A percentile compares a stretch with the other conserved stretches of the same genome.
Conservation (phyloP, 2,329 filamentous ascomycete genomes). For the Teratosphaeria zuluensis region DNA sequence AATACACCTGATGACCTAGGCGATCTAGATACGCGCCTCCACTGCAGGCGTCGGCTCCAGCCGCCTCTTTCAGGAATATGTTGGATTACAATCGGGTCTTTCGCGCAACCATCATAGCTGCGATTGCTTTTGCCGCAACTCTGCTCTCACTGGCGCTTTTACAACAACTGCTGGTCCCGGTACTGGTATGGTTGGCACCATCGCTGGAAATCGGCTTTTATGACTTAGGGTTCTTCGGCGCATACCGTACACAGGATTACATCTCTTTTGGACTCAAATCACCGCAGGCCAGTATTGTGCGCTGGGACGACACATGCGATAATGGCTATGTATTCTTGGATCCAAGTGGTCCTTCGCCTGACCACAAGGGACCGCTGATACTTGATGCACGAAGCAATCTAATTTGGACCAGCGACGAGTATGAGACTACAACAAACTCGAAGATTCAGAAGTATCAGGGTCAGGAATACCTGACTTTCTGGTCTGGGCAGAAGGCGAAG, state of each 20-base stretch:
- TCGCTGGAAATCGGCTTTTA: conserved; percentile 19
- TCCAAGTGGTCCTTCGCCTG: conserved; percentile 21
- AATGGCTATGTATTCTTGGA: conserved; percentile 21
- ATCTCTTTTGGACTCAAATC: conserved; percentile 19
- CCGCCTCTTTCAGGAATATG: not conserved
- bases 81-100: not conserved
- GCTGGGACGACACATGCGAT: conserved; percentile 24
- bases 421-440: conserved; percentile 21
- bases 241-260: conserved; percentile 19
- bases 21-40: not conserved
- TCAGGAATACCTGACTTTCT: conserved; percentile 29
- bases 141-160: conserved; percentile 4
- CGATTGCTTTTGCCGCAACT: not conserved
- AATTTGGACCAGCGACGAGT: conserved; percentile 26
- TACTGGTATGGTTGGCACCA: conserved; percentile 21
- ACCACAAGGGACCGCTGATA: conserved; percentile 26
- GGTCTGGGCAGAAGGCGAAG: conserved; percentile 27
- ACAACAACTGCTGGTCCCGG: conserved; percentile 20
- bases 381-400: conserved; percentile 24
- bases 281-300: conserved; percentile 16
- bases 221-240: conserved; percentile 24
- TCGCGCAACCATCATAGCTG: not conserved
- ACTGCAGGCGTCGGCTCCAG: not conserved
- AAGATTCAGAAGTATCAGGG: conserved; percentile 27
- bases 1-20: not conserved